Evolutionary conservation across 306 rosid genomes (phyloP).

Genomic region (Trichosanthes truncata): DNA sequence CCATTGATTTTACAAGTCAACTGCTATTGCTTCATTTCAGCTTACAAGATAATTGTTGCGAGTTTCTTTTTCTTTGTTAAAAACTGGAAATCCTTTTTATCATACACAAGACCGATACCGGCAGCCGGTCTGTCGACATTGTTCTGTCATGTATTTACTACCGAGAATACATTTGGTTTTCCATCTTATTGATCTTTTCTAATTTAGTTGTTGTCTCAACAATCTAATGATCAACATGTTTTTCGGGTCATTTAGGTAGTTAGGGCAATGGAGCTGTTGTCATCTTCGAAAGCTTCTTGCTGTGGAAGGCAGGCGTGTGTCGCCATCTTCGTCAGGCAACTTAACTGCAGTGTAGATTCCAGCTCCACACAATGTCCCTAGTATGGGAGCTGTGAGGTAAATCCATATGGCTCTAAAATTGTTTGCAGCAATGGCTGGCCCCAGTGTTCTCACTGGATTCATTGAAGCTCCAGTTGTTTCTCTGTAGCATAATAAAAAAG

Average conservation of each 20-base stretch:
- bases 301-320: slow-evolving; percentile 23
- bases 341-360: slow-evolving; percentile 66
- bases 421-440: slow-evolving; percentile 78
- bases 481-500: slow-evolving; percentile 25
- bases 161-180: neutral
- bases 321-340: slow-evolving; percentile 43
- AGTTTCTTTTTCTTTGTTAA: neutral
- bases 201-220: neutral
- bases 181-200: neutral
- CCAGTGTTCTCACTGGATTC: slow-evolving; percentile 86
- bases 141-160: neutral
- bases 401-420: slow-evolving; percentile 79
- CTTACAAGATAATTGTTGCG: neutral
- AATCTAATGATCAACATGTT: neutral
- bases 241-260: neutral
- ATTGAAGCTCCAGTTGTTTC: slow-evolving; percentile 65
- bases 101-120: neutral
- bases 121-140: neutral
- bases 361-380: slow-evolving; percentile 76
- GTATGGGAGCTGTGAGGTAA: slow-evolving; percentile 69
- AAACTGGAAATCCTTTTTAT: neutral
- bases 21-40: neutral
- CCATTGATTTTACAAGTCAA: neutral
- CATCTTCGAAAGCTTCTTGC: slow-evolving; percentile 52
- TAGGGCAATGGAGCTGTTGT: slow-evolving; percentile 11